A percentile compares a stretch with the other conserved stretches of the same genome.
Evolutionary conservation across 345 rosid species (phyloP).

Genomic region (Laguncularia racemosa): DNA sequence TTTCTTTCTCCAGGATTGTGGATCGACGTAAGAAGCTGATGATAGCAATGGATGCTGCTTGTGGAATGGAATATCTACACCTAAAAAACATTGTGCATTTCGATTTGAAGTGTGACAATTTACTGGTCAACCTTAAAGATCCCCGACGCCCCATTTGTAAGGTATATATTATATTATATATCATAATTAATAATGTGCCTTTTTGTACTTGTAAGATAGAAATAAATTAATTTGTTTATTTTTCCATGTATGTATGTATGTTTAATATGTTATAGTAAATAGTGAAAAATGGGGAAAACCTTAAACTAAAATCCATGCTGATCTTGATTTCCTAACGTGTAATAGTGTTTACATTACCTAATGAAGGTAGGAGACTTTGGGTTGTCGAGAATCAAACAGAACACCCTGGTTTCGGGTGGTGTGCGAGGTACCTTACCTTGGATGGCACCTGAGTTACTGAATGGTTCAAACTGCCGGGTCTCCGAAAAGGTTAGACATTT

Average conservation of each 20-base stretch:
- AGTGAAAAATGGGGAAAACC: neutral
- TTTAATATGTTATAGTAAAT: too few relatives aligned
- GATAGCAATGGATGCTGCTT: constrained; percentile 80
- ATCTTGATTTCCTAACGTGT: neutral
- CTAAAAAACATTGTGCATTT: constrained; percentile 79
- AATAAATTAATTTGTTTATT: too few relatives aligned
- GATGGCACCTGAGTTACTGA: constrained; percentile 94
- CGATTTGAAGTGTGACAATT: constrained; percentile 92
- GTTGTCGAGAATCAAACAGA: constrained; percentile 80
- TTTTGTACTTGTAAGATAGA: too few relatives aligned
- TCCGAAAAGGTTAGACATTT: constrained; percentile 61
- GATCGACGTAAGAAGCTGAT: constrained; percentile 74
- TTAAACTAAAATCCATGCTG: too few relatives aligned
- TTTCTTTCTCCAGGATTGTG: constrained; percentile 43
- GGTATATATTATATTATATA: constrained; percentile 20
- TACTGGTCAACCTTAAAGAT: constrained; percentile 84
- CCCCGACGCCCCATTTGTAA: constrained; percentile 90
- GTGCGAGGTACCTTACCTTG: constrained; percentile 96
- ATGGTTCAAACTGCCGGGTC: constrained; percentile 69
- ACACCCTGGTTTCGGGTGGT: constrained; percentile 86
- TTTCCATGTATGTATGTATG: too few relatives aligned
- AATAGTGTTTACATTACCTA: neutral
- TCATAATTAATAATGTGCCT: too few relatives aligned
- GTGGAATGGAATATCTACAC: constrained; percentile 97
- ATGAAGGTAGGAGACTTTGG: constrained; percentile 93